phyloP scores from a whole-genome alignment of 441 rosid species.

The Syzygium malaccense region DNA sequence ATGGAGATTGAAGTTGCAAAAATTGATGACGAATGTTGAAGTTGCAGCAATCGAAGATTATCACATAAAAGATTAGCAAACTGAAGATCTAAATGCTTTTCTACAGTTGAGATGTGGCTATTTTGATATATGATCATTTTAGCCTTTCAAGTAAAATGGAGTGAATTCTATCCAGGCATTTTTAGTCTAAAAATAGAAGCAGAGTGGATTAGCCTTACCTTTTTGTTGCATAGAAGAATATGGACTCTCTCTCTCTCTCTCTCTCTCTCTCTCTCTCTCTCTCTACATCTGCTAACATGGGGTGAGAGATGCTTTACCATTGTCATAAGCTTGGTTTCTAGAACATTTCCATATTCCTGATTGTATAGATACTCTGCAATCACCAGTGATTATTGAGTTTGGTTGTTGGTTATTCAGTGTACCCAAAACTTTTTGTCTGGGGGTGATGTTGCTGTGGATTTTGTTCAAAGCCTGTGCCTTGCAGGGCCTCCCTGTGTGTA shows the following conservation, averaged over 20 bases:
- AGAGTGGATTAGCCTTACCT: not conserved
- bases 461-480: constrained; percentile 36
- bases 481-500: constrained; percentile 47
- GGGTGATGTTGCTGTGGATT: constrained; percentile 43
- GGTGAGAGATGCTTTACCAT: not conserved
- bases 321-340: not conserved
- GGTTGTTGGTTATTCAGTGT: constrained; percentile 34
- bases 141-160: not conserved
- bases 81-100: not conserved
- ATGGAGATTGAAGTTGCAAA: not conserved
- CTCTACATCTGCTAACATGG: not conserved
- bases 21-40: not conserved
- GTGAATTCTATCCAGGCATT: not conserved
- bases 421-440: constrained; percentile 39
- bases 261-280: not conserved
- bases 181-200: not conserved
- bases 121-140: not conserved
- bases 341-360: not conserved
- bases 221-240: not conserved
- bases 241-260: not conserved
- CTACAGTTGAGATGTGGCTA: not conserved
- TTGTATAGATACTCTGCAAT: constrained; percentile 5
- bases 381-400: constrained; percentile 17
- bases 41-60: not conserved
- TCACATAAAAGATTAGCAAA: not conserved